Evolutionary conservation across 2,329 filamentous ascomycete species (phyloP).

Genomic region (Nemania diffusa): DNA sequence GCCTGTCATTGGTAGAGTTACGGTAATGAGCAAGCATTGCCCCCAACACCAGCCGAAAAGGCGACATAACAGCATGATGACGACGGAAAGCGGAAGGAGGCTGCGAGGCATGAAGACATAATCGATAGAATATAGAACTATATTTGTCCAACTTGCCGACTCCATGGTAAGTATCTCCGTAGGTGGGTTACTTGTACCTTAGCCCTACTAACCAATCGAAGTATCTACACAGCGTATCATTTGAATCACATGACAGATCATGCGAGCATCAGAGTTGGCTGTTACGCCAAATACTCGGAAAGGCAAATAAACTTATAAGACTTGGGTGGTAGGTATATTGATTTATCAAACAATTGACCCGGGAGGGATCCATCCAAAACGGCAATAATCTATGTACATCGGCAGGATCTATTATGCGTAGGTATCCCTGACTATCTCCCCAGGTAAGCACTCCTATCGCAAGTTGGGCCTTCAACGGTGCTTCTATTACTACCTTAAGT

Average conservation of each 20-base stretch:
- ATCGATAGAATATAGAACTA: not conserved
- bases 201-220: not conserved
- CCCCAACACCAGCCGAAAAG: not conserved
- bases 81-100: slow-evolving; percentile 24
- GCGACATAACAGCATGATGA: slow-evolving; percentile 10
- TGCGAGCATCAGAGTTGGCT: slow-evolving; percentile 2
- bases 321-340: not conserved
- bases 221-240: slow-evolving; percentile 15
- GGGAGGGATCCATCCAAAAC: not conserved
- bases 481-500: not conserved
- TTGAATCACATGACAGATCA: slow-evolving; percentile 27
- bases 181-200: not conserved
- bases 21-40: not conserved
- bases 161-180: no score
- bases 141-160: not conserved
- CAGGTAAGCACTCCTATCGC: not conserved
- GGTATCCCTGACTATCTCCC: not conserved
- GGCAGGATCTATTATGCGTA: not conserved
- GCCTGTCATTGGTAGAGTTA: slow-evolving; percentile 20
- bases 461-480: not conserved
- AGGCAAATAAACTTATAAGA: not conserved
- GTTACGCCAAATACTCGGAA: not conserved
- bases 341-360: not conserved
- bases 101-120: slow-evolving; percentile 21
- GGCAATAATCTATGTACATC: not conserved